Conservation (phyloP, 192 early-diverging fungal species). For the Linderina pennispora region DNA sequence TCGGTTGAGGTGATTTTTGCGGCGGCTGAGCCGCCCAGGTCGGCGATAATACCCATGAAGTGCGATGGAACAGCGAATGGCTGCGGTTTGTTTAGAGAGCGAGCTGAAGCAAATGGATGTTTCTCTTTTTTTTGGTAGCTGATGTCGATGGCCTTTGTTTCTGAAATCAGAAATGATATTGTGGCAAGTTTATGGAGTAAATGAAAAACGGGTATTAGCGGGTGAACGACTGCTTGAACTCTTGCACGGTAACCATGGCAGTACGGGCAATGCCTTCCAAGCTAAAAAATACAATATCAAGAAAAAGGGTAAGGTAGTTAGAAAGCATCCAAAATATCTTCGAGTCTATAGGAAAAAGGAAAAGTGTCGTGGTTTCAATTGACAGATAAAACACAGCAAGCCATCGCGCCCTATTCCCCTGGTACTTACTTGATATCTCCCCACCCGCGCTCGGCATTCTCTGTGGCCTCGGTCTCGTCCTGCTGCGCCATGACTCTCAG, state of each 20-base stretch:
- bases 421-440: conserved; percentile 44
- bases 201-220: conserved; percentile 10
- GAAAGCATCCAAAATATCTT: neutral
- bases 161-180: neutral
- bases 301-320: neutral
- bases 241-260: conserved; percentile 39
- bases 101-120: no score
- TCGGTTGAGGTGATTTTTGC: no score
- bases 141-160: neutral
- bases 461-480: conserved; percentile 67
- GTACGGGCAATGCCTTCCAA: conserved; percentile 46
- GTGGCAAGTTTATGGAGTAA: neutral
- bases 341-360: neutral
- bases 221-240: conserved; percentile 35
- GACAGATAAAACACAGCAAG: neutral
- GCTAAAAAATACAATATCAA: conserved; percentile 9
- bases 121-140: neutral
- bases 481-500: conserved; percentile 65
- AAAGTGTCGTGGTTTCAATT: neutral
- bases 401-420: no score
- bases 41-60: no score
- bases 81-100: no score
- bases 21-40: no score
- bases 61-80: no score
- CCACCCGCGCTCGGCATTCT: conserved; percentile 63